Evolutionary conservation across 257 asterid genomes (phyloP).

Genomic region (Catharanthus roseus): DNA sequence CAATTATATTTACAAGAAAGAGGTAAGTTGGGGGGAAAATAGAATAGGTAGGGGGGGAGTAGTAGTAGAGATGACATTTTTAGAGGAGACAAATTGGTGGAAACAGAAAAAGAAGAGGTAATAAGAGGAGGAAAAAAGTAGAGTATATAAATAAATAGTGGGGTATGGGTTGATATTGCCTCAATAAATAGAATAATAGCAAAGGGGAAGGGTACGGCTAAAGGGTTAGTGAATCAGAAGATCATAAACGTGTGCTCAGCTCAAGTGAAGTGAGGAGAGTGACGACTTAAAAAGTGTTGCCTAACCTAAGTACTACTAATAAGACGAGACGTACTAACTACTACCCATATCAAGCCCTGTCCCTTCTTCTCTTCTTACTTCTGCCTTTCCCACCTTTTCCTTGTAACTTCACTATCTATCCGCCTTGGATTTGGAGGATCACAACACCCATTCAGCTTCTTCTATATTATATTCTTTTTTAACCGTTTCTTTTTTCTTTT

Average conservation of each 20-base stretch:
- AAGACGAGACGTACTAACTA: slow-evolving; percentile 9
- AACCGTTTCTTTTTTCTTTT: too few species aligned
- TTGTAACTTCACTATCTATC: slow-evolving; percentile 45
- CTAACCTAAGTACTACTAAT: too few species aligned
- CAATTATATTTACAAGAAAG: background rate
- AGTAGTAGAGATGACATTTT: slow-evolving; percentile 27
- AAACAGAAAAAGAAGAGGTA: slow-evolving; percentile 36
- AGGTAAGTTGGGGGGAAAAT: slow-evolving; percentile 1
- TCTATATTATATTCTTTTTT: too few species aligned
- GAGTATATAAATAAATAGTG: slow-evolving; percentile 30
- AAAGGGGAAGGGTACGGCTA: slow-evolving; percentile 13
- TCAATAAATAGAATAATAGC: slow-evolving; percentile 23
- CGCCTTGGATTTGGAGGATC: slow-evolving; percentile 14
- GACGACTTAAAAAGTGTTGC: background rate
- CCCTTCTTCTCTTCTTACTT: slow-evolving; percentile 30
- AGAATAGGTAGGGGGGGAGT: slow-evolving; percentile 18
- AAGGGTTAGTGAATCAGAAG: slow-evolving; percentile 9
- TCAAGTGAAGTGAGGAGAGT: slow-evolving; percentile 12
- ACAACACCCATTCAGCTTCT: too few species aligned
- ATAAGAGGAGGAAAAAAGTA: slow-evolving; percentile 37
- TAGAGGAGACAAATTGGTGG: slow-evolving; percentile 49
- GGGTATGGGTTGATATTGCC: slow-evolving; percentile 5
- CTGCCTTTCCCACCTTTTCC: slow-evolving; percentile 34
- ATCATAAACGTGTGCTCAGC: slow-evolving; percentile 32
- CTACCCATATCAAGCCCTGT: slow-evolving; percentile 33